phyloP scores from a whole-genome alignment of 129 eudicot species.

The Flaveria bidentis region DNA sequence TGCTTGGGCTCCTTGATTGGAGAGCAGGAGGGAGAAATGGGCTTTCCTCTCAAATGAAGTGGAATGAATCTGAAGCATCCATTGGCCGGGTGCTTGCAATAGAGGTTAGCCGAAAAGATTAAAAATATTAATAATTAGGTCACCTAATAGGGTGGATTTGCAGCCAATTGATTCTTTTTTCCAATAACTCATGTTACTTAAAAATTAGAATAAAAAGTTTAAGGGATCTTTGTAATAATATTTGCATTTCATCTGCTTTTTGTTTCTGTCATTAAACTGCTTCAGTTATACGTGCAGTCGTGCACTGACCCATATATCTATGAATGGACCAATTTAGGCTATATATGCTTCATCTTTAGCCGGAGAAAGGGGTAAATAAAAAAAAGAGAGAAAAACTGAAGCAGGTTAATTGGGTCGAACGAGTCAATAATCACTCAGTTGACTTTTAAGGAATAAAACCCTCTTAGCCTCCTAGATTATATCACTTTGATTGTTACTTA shows the following conservation, averaged over 20 bases:
- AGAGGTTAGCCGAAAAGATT: conserved; percentile 55
- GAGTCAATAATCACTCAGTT: not conserved
- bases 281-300: not conserved
- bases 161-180: conserved; percentile 1
- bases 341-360: not conserved
- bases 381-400: not conserved
- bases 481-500: not conserved
- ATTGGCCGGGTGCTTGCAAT: conserved; percentile 95
- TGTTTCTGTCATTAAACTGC: not conserved
- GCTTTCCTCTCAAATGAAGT: conserved; percentile 90
- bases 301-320: not conserved
- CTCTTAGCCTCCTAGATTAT: not conserved
- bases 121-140: not conserved
- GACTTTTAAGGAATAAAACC: not conserved
- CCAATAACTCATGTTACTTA: not conserved
- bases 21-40: conserved; percentile 94
- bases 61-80: conserved; percentile 99
- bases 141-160: not conserved
- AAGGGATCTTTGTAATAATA: not conserved
- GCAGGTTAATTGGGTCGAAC: not conserved
- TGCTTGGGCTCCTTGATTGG: conserved; percentile 99
- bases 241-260: not conserved
- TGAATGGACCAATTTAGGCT: not conserved
- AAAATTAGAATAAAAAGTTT: not conserved
- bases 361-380: not conserved